A percentile compares a stretch with the other conserved stretches of the same genome.
Conservation (phyloP, 1,139 yeast genomes). For the Saccharomycopsis hybrid region DNA sequence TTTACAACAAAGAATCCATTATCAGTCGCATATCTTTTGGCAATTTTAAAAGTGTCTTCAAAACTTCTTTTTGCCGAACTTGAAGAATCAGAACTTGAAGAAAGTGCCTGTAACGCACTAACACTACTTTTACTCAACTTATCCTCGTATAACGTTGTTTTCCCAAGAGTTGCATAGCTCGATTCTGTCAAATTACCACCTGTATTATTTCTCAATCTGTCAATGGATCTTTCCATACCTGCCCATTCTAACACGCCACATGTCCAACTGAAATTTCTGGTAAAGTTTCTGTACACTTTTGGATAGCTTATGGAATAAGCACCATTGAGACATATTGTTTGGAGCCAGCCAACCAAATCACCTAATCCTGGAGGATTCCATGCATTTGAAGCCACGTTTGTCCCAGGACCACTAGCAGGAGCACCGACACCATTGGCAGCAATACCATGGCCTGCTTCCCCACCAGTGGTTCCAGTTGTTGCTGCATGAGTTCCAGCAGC, state of each 20-base stretch:
- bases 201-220: constrained; percentile 26
- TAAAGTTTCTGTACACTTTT: constrained; percentile 27
- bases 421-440: constrained; percentile 15
- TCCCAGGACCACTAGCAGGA: constrained; percentile 19
- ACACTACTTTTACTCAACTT: not conserved
- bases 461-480: constrained; percentile 19
- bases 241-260: constrained; percentile 29
- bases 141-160: constrained; percentile 26
- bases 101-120: not conserved
- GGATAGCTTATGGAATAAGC: constrained; percentile 31
- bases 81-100: not conserved
- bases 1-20: constrained; percentile 7
- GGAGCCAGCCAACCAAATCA: constrained; percentile 26
- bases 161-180: constrained; percentile 20
- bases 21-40: not conserved
- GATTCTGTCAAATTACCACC: constrained; percentile 28
- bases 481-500: constrained; percentile 15
- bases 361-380: constrained; percentile 27
- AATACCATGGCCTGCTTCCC: constrained; percentile 16
- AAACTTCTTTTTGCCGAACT: constrained; percentile 1
- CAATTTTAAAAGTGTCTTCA: not conserved
- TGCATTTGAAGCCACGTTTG: constrained; percentile 25
- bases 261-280: constrained; percentile 31
- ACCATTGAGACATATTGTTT: constrained; percentile 30
- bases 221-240: constrained; percentile 28